Evolutionary conservation across 192 early-diverging fungal genomes (phyloP).

Genomic region (Phycomyces blakesleeanus): DNA sequence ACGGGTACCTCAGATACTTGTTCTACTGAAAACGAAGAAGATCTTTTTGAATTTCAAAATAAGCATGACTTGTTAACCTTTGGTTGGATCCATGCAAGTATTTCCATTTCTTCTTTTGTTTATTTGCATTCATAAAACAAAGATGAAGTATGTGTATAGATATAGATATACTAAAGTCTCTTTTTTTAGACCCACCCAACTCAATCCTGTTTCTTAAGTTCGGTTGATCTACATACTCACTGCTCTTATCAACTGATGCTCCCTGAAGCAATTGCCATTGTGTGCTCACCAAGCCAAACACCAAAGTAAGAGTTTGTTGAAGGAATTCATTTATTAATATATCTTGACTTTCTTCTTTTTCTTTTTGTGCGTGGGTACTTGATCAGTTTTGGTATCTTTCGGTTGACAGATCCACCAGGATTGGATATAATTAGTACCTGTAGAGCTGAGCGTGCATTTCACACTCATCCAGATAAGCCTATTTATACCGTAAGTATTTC

Average conservation of each 20-base stretch:
- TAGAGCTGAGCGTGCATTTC: slow-evolving; percentile 65
- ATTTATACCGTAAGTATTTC: slow-evolving; percentile 48
- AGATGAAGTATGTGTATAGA: too few relatives aligned
- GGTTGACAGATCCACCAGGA: slow-evolving; percentile 82
- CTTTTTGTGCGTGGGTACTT: too few relatives aligned
- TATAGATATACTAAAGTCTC: too few relatives aligned
- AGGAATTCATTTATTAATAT: not conserved
- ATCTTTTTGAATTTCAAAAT: slow-evolving; percentile 74
- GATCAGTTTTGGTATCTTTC: slow-evolving; percentile 78
- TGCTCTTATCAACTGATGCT: slow-evolving; percentile 87
- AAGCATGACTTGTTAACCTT: slow-evolving; percentile 72
- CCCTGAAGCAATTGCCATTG: slow-evolving; percentile 91
- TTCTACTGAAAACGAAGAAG: slow-evolving; percentile 79
- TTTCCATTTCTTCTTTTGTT: not conserved
- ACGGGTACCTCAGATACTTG: slow-evolving; percentile 83
- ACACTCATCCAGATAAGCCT: slow-evolving; percentile 69
- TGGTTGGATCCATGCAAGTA: slow-evolving; percentile 82
- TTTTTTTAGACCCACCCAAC: slow-evolving; percentile 72
- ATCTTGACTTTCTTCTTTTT: slow-evolving; percentile 1
- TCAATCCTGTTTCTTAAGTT: slow-evolving; percentile 94
- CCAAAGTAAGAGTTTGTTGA: slow-evolving; percentile 47
- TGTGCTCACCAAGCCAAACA: slow-evolving; percentile 69
- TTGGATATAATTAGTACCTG: slow-evolving; percentile 76
- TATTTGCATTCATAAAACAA: too few relatives aligned
- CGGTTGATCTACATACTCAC: slow-evolving; percentile 90